Percentiles rank a stretch among this genome's conserved stretches.
Evolutionary conservation across 169 alveolate species (phyloP).

Genomic region (Plasmodium coatneyi): DNA sequence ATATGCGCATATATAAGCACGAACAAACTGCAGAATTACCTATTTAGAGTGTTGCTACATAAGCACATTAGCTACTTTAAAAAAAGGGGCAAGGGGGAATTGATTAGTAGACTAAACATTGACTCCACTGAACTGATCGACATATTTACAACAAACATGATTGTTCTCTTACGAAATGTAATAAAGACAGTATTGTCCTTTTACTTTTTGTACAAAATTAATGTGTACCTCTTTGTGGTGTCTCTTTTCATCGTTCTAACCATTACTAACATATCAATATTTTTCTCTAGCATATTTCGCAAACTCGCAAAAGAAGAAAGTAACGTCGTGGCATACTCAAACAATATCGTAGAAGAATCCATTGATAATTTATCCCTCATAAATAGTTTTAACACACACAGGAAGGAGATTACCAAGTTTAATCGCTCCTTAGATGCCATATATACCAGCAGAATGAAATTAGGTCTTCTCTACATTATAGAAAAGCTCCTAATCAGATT

Average conservation of each 20-base stretch:
- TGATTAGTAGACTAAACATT: conserved; percentile 52
- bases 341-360: conserved; percentile 41
- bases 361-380: conserved; percentile 38
- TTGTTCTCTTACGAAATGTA: conserved; percentile 51
- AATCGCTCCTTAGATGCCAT: conserved; percentile 32
- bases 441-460: conserved; percentile 31
- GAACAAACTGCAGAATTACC: conserved; percentile 28
- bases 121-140: conserved; percentile 67
- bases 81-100: conserved; percentile 65
- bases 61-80: conserved; percentile 40
- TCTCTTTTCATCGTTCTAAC: conserved; percentile 41
- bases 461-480: conserved; percentile 48
- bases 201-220: conserved; percentile 65
- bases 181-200: conserved; percentile 48
- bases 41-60: conserved; percentile 42
- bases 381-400: conserved; percentile 38
- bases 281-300: conserved; percentile 52
- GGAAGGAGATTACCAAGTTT: conserved; percentile 29
- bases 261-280: conserved; percentile 54
- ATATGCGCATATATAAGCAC: conserved; percentile 71
- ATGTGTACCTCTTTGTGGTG: conserved; percentile 35
- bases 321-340: conserved; percentile 39
- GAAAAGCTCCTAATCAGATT: conserved; percentile 39
- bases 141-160: conserved; percentile 54
- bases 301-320: conserved; percentile 66